Evolutionary conservation across 805 yeast species (phyloP).

Genomic region (Candida adriatica): DNA sequence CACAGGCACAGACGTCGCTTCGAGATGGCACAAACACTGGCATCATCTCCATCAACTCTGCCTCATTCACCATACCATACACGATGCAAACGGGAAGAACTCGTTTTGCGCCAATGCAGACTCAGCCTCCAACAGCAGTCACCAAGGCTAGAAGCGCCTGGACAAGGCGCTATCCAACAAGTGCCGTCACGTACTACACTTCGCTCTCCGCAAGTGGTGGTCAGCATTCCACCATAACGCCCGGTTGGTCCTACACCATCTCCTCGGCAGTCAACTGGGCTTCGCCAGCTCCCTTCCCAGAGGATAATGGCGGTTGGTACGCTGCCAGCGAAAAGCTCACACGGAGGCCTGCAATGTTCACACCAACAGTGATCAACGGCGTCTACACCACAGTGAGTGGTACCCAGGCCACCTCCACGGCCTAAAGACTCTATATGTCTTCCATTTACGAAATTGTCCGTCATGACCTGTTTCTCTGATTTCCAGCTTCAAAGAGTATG

Average conservation of each 20-base stretch:
- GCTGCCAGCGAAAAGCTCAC: conserved; percentile 46
- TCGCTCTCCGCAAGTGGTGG: conserved; percentile 28
- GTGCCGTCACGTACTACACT: conserved; percentile 56
- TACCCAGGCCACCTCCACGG: too few species aligned
- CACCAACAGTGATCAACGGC: conserved; percentile 2
- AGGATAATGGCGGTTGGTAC: conserved; percentile 52
- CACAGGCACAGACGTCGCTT: conserved; percentile 32
- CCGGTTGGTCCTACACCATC: conserved; percentile 74
- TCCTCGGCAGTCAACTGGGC: conserved; percentile 64
- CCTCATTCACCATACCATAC: conserved; percentile 64
- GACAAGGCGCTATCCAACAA: conserved; percentile 60
- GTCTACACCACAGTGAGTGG: not conserved
- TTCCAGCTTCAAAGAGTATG: too few species aligned
- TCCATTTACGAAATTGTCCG: too few species aligned
- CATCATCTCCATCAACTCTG: conserved; percentile 34
- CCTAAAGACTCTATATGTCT: too few species aligned
- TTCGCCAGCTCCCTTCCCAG: conserved; percentile 62
- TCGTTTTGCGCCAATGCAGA: conserved; percentile 89
- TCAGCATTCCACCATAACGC: conserved; percentile 65
- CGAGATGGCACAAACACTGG: conserved; percentile 32
- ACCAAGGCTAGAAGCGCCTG: conserved; percentile 51
- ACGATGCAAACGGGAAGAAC: conserved; percentile 70
- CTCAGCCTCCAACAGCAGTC: conserved; percentile 69
- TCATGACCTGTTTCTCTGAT: not conserved
- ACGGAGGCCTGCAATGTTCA: conserved; percentile 7